Conservation (phyloP, 495 filamentous ascomycete genomes). For the Xylaria intraflava region DNA sequence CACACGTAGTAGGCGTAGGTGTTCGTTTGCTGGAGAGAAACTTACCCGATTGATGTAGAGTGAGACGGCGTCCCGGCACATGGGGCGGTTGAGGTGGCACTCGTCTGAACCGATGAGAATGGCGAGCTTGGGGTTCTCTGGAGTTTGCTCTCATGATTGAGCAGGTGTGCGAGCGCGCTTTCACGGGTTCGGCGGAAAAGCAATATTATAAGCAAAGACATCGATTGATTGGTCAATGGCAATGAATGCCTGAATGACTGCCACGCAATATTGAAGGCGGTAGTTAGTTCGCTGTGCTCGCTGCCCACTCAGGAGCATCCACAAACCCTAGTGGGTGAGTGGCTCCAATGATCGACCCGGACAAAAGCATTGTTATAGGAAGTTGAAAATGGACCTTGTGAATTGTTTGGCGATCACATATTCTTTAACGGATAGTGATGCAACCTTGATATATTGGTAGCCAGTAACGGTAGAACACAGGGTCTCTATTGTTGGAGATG, state of each 20-base stretch:
- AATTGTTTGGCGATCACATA: constrained; percentile 1
- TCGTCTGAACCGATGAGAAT: neutral
- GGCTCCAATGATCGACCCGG: constrained; percentile 4
- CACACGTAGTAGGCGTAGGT: no score
- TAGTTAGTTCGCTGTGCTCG: neutral
- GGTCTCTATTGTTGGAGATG: constrained; percentile 4
- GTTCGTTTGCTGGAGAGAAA: neutral
- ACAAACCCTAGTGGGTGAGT: neutral
- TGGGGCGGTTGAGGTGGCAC: neutral
- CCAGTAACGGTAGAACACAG: constrained; percentile 5
- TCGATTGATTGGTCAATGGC: constrained; percentile 4
- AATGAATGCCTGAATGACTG: neutral
- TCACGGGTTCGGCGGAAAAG: constrained; percentile 2
- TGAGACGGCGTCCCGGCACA: neutral
- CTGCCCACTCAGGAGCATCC: neutral
- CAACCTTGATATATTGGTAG: neutral
- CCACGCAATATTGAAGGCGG: neutral
- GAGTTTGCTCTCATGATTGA: neutral
- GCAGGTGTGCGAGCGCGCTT: neutral
- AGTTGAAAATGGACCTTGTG: neutral
- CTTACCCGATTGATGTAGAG: neutral
- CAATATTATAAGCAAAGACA: neutral
- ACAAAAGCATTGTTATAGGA: neutral
- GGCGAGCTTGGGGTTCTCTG: neutral
- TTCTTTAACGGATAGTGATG: constrained; percentile 2